These are phyloP conservation scores for Pyrenophora teres DNA, from an alignment of 2,329 filamentous ascomycete species.

Conservation along the genomic window DNA sequence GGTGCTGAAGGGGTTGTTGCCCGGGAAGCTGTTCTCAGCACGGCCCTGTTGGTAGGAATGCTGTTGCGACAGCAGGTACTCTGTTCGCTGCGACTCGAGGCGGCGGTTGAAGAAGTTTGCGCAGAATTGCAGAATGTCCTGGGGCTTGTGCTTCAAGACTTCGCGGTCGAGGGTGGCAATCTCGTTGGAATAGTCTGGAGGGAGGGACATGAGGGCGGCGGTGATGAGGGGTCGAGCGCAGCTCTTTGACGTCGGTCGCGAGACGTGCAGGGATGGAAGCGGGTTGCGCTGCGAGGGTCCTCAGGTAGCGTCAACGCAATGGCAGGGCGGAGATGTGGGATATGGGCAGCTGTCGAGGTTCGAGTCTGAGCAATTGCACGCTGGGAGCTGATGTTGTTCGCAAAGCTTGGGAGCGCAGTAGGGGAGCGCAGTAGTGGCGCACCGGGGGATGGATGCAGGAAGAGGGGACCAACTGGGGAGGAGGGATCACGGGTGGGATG, in stretches of 20 bases:
- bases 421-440: slow-evolving; percentile 20
- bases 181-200: slow-evolving; percentile 58
- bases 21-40: slow-evolving; percentile 75
- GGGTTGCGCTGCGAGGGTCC: slow-evolving; percentile 33
- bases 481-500: slow-evolving; percentile 20
- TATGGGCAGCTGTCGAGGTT: neutral
- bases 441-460: slow-evolving; percentile 18
- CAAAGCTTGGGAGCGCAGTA: slow-evolving; percentile 12
- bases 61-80: slow-evolving; percentile 58
- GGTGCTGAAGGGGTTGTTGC: slow-evolving; percentile 75
- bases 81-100: slow-evolving; percentile 67
- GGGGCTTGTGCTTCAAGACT: slow-evolving; percentile 61
- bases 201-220: slow-evolving; percentile 46
- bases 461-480: slow-evolving; percentile 22
- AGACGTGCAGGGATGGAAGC: slow-evolving; percentile 44
- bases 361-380: slow-evolving; percentile 4
- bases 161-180: slow-evolving; percentile 67
- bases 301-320: slow-evolving; percentile 33
- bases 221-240: slow-evolving; percentile 43
- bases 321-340: slow-evolving; percentile 3
- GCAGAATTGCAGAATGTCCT: slow-evolving; percentile 72
- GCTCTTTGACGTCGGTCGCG: slow-evolving; percentile 47
- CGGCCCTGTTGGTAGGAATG: slow-evolving; percentile 51
- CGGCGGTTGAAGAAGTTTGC: slow-evolving; percentile 69
- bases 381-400: neutral